Conservation (phyloP, 257 asterid species). For the Craterostigma plantagineum region DNA sequence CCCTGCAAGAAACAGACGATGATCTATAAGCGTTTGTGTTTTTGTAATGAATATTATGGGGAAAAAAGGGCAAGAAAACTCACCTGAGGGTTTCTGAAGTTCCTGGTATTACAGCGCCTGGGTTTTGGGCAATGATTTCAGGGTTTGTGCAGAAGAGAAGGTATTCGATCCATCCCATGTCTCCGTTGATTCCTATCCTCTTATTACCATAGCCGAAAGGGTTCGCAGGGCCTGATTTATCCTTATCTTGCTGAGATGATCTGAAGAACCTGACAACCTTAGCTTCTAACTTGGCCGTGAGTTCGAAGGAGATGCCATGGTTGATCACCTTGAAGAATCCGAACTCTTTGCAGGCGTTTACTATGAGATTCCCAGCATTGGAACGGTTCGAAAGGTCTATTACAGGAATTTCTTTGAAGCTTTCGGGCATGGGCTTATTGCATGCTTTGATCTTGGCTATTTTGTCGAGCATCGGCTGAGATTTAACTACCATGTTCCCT, state of each 20-base stretch:
- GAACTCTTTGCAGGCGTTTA: conserved; percentile 20
- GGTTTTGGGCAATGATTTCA: conserved; percentile 8
- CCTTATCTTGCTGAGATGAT: conserved; percentile 16
- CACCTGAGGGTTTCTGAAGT: conserved; percentile 16
- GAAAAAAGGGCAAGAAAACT: background rate
- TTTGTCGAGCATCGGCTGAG: conserved; percentile 7
- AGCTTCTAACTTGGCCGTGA: conserved; percentile 12
- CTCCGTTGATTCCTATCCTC: conserved; percentile 35
- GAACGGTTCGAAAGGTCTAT: conserved; percentile 14
- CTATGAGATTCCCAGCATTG: conserved; percentile 15
- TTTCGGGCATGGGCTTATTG: conserved; percentile 14
- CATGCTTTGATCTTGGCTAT: conserved; percentile 15
- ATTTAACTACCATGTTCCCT: conserved; percentile 26
- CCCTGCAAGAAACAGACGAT: conserved; percentile 12
- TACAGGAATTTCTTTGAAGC: conserved; percentile 18
- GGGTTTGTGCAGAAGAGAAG: conserved; percentile 27
- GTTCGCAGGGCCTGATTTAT: conserved; percentile 17
- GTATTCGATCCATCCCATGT: conserved; percentile 40
- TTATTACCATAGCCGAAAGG: conserved; percentile 40
- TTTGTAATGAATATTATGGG: too few relatives aligned
- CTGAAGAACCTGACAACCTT: conserved; percentile 20
- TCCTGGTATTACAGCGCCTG: conserved; percentile 1
- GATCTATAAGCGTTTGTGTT: background rate
- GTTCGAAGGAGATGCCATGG: conserved; percentile 21
- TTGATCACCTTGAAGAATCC: conserved; percentile 34